phyloP scores from a whole-genome alignment of 2,329 filamentous ascomycete genomes.

The Akanthomyces lecanii region DNA sequence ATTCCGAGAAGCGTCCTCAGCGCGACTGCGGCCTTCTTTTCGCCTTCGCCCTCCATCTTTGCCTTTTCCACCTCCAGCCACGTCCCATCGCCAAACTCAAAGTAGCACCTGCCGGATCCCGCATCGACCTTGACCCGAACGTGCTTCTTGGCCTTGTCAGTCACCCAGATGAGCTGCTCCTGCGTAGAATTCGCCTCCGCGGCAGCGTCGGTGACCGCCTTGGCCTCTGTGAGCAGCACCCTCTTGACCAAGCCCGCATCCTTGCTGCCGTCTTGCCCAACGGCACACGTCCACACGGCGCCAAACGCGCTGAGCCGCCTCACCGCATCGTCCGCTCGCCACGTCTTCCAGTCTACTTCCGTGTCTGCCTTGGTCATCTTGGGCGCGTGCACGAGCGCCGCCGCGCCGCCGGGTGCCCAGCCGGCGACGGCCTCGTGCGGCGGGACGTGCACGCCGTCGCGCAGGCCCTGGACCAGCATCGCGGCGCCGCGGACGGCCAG shows the following conservation, averaged over 20 bases:
- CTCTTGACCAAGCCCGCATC: slow-evolving; percentile 28
- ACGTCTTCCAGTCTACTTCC: slow-evolving; percentile 55
- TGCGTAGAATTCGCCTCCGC: not conserved
- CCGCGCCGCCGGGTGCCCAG: slow-evolving; percentile 21
- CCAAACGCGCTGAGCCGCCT: slow-evolving; percentile 58
- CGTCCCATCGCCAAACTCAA: slow-evolving; percentile 22
- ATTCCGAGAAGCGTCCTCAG: slow-evolving; percentile 23
- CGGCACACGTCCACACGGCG: slow-evolving; percentile 56
- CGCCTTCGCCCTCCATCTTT: slow-evolving; percentile 32
- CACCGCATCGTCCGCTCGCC: slow-evolving; percentile 51
- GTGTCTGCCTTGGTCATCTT: slow-evolving; percentile 67
- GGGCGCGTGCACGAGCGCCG: slow-evolving; percentile 51
- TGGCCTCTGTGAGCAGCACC: slow-evolving; percentile 37
- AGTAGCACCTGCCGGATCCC: slow-evolving; percentile 21
- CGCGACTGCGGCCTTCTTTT: slow-evolving; percentile 24
- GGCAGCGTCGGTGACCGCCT: slow-evolving; percentile 22
- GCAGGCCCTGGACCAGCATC: slow-evolving; percentile 65
- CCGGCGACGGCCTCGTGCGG: slow-evolving; percentile 44
- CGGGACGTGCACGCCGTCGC: slow-evolving; percentile 59
- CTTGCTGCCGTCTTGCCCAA: slow-evolving; percentile 20
- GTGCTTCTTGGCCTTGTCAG: not conserved
- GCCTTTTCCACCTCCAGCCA: slow-evolving; percentile 28
- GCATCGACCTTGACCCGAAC: slow-evolving; percentile 18
- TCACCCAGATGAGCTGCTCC: not conserved
- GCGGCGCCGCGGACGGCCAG: slow-evolving; percentile 63